Evolutionary conservation across 1,139 yeast species (phyloP), one percentile per base, ranked within the genome.

Genomic region (Saccharomycopsis crataegensis): DNA sequence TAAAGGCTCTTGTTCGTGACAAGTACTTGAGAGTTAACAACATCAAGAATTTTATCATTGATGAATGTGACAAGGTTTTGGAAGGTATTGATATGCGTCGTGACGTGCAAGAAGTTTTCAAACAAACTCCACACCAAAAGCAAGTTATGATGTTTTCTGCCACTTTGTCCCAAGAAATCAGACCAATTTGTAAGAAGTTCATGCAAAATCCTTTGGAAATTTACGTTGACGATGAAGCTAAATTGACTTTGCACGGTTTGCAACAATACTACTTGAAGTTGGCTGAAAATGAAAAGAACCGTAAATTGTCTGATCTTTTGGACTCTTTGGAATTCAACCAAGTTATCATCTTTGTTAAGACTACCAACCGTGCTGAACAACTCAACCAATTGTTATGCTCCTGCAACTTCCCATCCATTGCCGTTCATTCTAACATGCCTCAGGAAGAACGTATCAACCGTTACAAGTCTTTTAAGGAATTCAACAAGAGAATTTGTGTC

Each of bases 141-240:
- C 99, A 93, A 77, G 99, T 93, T 57, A 91, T 93, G 98, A 93
- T 93, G 97, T 93, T 93, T 72, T 87, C 96, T 57, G 99, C 99
- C 62, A 93, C 99, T 56, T 79, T 93, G 65, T 83, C 96, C 49
- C 88, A 82, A 69, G 99, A 93, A 67, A 90, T 93, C 66, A 88
- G 96, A 72, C 97, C 97, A 58, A 83, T 93, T 59, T 93, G 98
- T 78, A 91, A 91, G 76, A 90, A 93, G 76, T 93, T 93, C 75
- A 88, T 93, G 93, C 96, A 93, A 75, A 90, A 88, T 67, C 99
- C 99, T 62, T 79, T 93, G 71, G 99, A 93, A 75, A 90, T 93
- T 64, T 93, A 87, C 68, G 98, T 93, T 61, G 99, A 93, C 70
- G 97, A 93, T 70, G 99, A 93, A 71, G 91, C 97, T 64, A 93